Evolutionary conservation across 2,329 filamentous ascomycete genomes (phyloP), one percentile per base, ranked within the genome.

Genomic region (Claviceps arundinis): DNA sequence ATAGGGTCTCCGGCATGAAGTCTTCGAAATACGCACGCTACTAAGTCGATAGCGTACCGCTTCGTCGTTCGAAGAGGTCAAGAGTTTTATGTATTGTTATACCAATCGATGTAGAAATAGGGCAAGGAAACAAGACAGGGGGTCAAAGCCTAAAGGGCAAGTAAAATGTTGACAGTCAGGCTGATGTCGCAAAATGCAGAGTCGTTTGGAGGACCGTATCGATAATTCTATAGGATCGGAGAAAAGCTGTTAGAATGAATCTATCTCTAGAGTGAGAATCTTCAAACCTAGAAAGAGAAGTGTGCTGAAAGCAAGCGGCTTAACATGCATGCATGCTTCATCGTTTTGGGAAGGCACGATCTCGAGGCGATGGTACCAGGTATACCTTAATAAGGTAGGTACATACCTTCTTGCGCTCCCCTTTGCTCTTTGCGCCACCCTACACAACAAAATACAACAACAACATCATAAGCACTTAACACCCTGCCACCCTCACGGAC

Each of bases 401-500:
- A 19, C 17, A 19, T 19, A 19, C 17, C 17, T 19, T 19, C 2
- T 8, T 26, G 26, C 26, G 8, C 26, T 8, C 26, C 26, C 7
- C 26, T 26, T 9, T 30, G 8, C 26, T 9, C 26, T 30, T 30
- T 24, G 24, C 26, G 1, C 7, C 8, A 30, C 26, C 8, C 26
- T 9, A 30, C 26, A 30, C 26, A 30, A 30, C 26, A 2, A 30
- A 30, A 30, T 8, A 30, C 26, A 9, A 30, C 26, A 9, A 9
- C 7, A 9, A 8, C 8, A 30, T 30, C 26, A 30, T 30, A 30
- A 30, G 26, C 26, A 30, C 26, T 26, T 26, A 55, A 97, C 96
- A 61, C 97, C n/a, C n/a, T n/a, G n/a, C n/a, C n/a, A n/a, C 19
- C 87, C 61, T 95, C 87, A 55, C 90, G 85, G n/a, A 97, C 89